Percentiles rank a stretch among this genome's conserved stretches.
These are phyloP conservation scores for Orbilia oligospora DNA, from an alignment of 2,329 filamentous ascomycete species.

Conservation along the genomic window DNA sequence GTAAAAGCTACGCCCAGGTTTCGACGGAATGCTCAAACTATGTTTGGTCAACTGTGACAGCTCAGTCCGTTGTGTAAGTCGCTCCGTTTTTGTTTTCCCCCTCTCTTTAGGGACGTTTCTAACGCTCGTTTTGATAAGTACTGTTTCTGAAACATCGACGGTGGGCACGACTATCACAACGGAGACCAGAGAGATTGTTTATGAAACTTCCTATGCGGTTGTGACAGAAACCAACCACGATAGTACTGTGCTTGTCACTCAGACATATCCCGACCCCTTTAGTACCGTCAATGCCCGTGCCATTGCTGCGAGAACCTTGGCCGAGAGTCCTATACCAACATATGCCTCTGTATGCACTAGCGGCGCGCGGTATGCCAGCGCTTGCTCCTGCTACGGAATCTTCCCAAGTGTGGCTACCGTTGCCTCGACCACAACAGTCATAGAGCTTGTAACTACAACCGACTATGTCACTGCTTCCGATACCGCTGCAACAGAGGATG, in stretches of 20 bases:
- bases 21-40: slow-evolving; percentile 12
- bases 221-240: not conserved
- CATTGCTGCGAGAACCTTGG: not conserved
- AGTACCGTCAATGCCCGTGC: not conserved
- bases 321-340: not conserved
- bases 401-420: not conserved
- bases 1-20: slow-evolving; percentile 1
- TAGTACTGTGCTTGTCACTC: not conserved
- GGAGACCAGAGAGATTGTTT: not conserved
- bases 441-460: not conserved
- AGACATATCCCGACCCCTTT: slow-evolving; percentile 1
- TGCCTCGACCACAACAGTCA: not conserved
- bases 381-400: slow-evolving; percentile 16
- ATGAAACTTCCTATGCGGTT: slow-evolving; percentile 3
- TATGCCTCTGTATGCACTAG: slow-evolving; percentile 17
- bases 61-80: not conserved
- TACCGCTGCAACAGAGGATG: not conserved
- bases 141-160: not conserved
- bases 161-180: not conserved
- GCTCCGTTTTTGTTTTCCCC: too few relatives aligned
- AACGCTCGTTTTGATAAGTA: not conserved
- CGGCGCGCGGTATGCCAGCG: slow-evolving; percentile 17
- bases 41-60: not conserved
- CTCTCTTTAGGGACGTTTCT: not conserved
- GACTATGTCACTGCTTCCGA: not conserved